Evolutionary conservation across 225 moss, liverwort and hornwort genomes (phyloP).

Genomic region (Pleurozium schreberi): DNA sequence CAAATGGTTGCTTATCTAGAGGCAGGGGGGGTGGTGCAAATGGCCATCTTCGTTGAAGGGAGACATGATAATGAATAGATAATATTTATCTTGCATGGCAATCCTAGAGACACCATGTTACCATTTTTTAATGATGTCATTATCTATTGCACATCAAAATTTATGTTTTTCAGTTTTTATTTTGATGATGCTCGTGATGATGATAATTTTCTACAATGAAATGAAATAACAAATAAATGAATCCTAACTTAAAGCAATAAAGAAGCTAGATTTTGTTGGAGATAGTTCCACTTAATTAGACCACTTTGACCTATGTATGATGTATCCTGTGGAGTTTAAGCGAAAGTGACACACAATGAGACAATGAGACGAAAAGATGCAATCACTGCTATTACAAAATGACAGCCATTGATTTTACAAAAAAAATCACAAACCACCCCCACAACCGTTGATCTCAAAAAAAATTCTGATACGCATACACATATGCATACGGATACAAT

Average conservation of each 20-base stretch:
- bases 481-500: too few relatives aligned
- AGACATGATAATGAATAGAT: too few relatives aligned
- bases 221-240: background rate
- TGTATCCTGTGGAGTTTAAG: fast-evolving
- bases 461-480: too few relatives aligned
- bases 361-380: too few relatives aligned
- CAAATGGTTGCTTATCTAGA: too few relatives aligned
- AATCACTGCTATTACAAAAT: too few relatives aligned
- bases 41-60: fast-evolving
- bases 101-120: background rate
- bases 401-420: too few relatives aligned
- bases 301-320: background rate
- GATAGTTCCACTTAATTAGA: background rate
- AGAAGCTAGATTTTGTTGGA: background rate
- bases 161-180: background rate
- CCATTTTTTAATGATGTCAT: background rate
- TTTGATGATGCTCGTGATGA: background rate
- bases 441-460: too few relatives aligned
- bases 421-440: too few relatives aligned
- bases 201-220: background rate
- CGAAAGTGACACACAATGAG: too few relatives aligned
- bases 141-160: background rate
- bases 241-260: background rate
- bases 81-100: too few relatives aligned
- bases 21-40: too few relatives aligned